Percentiles rank a stretch among this genome's conserved stretches.
These are phyloP conservation scores for Oxytropis ochrocephala DNA, from an alignment of 306 rosid species.

Conservation along the genomic window DNA sequence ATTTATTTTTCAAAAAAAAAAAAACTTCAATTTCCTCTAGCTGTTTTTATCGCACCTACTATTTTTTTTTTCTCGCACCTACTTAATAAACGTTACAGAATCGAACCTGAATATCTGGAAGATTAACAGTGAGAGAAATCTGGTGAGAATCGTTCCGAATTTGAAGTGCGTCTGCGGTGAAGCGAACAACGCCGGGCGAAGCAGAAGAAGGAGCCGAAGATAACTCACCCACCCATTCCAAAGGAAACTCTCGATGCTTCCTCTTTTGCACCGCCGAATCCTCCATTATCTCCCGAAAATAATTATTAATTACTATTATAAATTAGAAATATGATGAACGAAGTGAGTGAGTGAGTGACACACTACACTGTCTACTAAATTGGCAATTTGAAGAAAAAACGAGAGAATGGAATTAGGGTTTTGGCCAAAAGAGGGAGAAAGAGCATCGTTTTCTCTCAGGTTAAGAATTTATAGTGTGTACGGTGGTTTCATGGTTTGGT, in stretches of 20 bases:
- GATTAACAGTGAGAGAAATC: conserved; percentile 38
- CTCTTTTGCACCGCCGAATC: conserved; percentile 30
- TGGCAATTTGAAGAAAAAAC: neutral
- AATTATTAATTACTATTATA: no score
- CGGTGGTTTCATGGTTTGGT: neutral
- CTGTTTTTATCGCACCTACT: no score
- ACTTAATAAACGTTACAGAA: neutral
- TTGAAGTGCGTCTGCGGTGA: conserved; percentile 37
- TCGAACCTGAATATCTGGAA: conserved; percentile 51
- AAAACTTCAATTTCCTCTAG: neutral
- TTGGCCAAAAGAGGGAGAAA: conserved; percentile 34
- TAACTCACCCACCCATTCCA: conserved; percentile 55
- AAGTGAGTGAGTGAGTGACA: neutral
- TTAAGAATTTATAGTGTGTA: conserved; percentile 20
- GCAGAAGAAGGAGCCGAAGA: conserved; percentile 25
- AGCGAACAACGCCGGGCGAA: conserved; percentile 46
- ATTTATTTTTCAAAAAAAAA: neutral
- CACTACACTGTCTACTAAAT: neutral
- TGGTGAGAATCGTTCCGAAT: conserved; percentile 33
- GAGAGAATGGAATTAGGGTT: conserved; percentile 55
- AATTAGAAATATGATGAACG: no score
- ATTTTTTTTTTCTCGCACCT: no score
- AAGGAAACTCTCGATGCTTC: conserved; percentile 43
- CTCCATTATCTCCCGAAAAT: conserved; percentile 38
- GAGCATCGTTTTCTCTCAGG: neutral